Evolutionary conservation across 768 basidiomycete species (phyloP), one percentile per base, ranked within the genome.

Genomic region (Boletus tylopilopsis): DNA sequence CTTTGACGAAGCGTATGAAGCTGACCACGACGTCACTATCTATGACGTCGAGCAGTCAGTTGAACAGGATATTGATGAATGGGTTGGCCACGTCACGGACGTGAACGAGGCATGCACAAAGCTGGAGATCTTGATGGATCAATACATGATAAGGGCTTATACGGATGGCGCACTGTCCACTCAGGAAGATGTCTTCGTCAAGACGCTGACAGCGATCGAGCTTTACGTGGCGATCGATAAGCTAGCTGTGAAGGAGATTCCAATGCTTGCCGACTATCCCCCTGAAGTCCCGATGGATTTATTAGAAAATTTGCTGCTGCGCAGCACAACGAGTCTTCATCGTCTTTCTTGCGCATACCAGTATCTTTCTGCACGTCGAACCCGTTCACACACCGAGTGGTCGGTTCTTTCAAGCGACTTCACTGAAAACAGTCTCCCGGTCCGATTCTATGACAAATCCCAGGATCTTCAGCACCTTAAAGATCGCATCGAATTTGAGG

Each of bases 161-260:
- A 40, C 49, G 8, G 49, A 54, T n/a, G n/a, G n/a, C n/a, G n/a
- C n/a, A n/a, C n/a, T n/a, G n/a, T n/a, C n/a, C 13, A 73, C 67
- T 41, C 69, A 74, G 9, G 73, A 76, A 45, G 30, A 52, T 12
- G 35, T 54, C 7, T 69, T 69, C 6, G 46, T 71, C 10, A 73
- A 77, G 67, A 54, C 78, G 32, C 60, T 80, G 38, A 73, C 72
- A 5, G 48, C 73, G 24, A 57, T 78, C 22, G 71, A 76, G 23
- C 62, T 80, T 15, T 80, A 77, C 78, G 62, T 74, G 0, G 74
- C 70, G 0, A 60, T 79, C 9, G 78, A 80, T 53, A 66, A 51
- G n/a, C 22, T 73, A 11, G 65, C 57, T 1, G 56, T 71, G n/a
- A 29, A 37, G 13, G 59, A 65, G 21, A 58, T 63, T 30, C 72